phyloP scores from a whole-genome alignment of 78 protist species.

The Dictyostelium capitatum region DNA sequence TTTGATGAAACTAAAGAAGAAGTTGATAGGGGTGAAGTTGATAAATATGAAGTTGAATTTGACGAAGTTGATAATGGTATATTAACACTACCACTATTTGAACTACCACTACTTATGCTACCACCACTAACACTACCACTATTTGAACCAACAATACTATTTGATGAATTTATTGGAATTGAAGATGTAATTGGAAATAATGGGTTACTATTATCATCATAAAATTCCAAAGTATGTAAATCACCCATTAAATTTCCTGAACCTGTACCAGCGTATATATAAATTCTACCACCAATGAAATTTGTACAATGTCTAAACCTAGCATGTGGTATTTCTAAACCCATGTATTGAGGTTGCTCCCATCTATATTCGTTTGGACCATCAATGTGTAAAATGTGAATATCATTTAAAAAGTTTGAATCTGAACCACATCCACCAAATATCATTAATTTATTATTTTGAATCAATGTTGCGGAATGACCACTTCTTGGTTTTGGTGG shows the following conservation, averaged over 20 bases:
- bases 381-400: constrained; percentile 19
- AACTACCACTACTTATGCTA: not conserved
- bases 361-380: constrained; percentile 32
- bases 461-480: constrained; percentile 46
- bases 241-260: constrained; percentile 47
- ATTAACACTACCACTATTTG: not conserved
- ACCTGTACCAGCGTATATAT: constrained; percentile 66
- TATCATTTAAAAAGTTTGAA: constrained; percentile 56
- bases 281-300: constrained; percentile 28
- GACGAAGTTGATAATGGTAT: not conserved
- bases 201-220: constrained; percentile 10
- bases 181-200: not conserved
- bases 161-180: not conserved
- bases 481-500: constrained; percentile 66
- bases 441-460: constrained; percentile 23
- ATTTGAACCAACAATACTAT: not conserved
- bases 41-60: not conserved
- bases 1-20: not conserved
- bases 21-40: constrained; percentile 26
- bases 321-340: constrained; percentile 41
- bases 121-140: not conserved
- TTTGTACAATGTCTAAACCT: constrained; percentile 60
- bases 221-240: not conserved
- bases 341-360: constrained; percentile 52
- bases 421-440: constrained; percentile 81